Evolutionary conservation across 306 rosid species (phyloP), one percentile per base, ranked within the genome.

Genomic region (Arachis hypogaea): DNA sequence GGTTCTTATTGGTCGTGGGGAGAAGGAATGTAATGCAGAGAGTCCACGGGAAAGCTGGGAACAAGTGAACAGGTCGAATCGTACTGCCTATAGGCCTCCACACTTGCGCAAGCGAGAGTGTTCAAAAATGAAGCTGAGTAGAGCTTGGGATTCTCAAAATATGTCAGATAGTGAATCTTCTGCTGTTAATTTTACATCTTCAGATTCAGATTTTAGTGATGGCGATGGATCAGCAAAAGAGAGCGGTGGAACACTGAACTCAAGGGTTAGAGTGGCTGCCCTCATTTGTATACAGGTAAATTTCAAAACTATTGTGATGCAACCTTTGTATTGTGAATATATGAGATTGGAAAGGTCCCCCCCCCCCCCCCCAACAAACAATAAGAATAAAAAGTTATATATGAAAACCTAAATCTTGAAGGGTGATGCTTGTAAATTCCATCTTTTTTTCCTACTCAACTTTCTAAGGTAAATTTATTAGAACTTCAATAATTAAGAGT

Each of bases 161-260:
- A 69, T 62, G 36, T 82, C 83, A 47, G 89, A 86, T 74, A 78
- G 55, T 7, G 97, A 89, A 74, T 85, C 89, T 85, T 85, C 85
- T 72, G 49, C 59, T 7, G 71, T 63, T 77, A 87, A 86, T 83
- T 73, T 61, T 74, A 54, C 89, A 76, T 94, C 95, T 63, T 92
- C 97, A 72, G 99, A 94, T 83, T 94, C 99, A 7, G 99, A 94
- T 73, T 83, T 84, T 58, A 90, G 96, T 82, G 99, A 94, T 80
- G 89, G 89, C 68, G 99, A 94, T 71, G 93, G 86, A 52, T 81
- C 88, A 50, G 83, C 77, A 66, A 85, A 71, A 71, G 97, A 87
- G 59, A 71, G 54, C 75, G 80, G 78, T 59, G 81, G 78, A 70
- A 77, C 43, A 59, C 83, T 28, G 85, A 85, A 77, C 78, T 86